Evolutionary conservation across 495 filamentous ascomycete genomes (phyloP).

Genomic region (Penicillium psychrofluorescens): DNA sequence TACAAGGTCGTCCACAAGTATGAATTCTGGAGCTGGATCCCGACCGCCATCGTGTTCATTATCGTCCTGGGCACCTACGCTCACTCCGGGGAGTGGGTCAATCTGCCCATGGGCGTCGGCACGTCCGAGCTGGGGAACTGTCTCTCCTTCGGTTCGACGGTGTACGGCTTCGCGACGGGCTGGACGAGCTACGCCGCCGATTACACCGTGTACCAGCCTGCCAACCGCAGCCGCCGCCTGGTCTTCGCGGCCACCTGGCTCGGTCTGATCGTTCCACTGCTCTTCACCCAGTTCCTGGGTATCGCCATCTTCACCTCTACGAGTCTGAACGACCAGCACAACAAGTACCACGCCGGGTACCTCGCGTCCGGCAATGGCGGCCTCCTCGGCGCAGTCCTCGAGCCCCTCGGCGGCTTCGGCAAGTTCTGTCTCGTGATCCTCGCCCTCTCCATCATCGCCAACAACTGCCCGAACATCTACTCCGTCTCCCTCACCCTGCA

Average conservation of each 20-base stretch:
- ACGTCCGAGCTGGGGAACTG: constrained; percentile 54
- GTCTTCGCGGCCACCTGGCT: constrained; percentile 65
- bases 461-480: constrained; percentile 88
- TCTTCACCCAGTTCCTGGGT: constrained; percentile 75
- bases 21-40: constrained; percentile 75
- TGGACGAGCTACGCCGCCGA: constrained; percentile 78
- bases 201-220: constrained; percentile 78
- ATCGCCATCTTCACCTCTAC: constrained; percentile 65
- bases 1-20: constrained; percentile 78
- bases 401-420: constrained; percentile 65
- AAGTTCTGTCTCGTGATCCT: constrained; percentile 78
- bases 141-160: constrained; percentile 65
- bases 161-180: constrained; percentile 73
- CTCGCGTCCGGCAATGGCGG: constrained; percentile 57
- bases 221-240: constrained; percentile 45
- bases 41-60: constrained; percentile 69
- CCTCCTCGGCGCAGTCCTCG: constrained; percentile 60
- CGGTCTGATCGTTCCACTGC: constrained; percentile 63
- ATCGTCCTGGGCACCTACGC: constrained; percentile 69
- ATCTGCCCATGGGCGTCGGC: constrained; percentile 57
- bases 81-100: constrained; percentile 64
- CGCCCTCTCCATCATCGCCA: constrained; percentile 71
- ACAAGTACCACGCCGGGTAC: constrained; percentile 57
- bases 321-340: constrained; percentile 35
- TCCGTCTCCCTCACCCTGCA: constrained; percentile 71